Evolutionary conservation across 371 early-diverging fungal species (phyloP).

Genomic region (Lichtheimia corymbifera): DNA sequence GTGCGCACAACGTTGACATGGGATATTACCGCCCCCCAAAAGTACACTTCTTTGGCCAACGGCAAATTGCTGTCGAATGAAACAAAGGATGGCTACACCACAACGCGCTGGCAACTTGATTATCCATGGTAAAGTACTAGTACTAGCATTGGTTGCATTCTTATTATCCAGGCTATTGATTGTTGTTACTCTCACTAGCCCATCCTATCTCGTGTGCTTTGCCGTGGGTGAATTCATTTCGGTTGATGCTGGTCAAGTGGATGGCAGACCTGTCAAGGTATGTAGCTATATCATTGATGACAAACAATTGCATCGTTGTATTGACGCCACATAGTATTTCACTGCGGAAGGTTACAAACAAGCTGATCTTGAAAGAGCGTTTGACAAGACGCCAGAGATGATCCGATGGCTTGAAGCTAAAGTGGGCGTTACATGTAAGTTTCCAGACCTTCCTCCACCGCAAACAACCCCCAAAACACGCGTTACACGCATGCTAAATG

Average conservation of each 20-base stretch:
- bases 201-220: constrained; percentile 48
- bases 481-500: no score
- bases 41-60: constrained; percentile 52
- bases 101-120: constrained; percentile 49
- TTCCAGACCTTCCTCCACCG: not conserved
- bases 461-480: not conserved
- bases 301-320: not conserved
- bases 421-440: constrained; percentile 36
- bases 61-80: constrained; percentile 35
- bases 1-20: constrained; percentile 53
- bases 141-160: not conserved
- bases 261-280: constrained; percentile 50
- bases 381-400: constrained; percentile 54
- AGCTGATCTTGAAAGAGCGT: constrained; percentile 38
- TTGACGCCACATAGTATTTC: not conserved
- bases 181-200: constrained; percentile 14
- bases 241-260: constrained; percentile 47
- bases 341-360: constrained; percentile 8
- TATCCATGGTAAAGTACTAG: constrained; percentile 30
- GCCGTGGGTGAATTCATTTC: constrained; percentile 58
- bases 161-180: not conserved
- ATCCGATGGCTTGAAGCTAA: constrained; percentile 54
- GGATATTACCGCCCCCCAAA: constrained; percentile 44
- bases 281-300: no score
- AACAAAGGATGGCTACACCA: constrained; percentile 26